Conservation (phyloP, 495 filamentous ascomycete species). For the Podospora appendiculata region DNA sequence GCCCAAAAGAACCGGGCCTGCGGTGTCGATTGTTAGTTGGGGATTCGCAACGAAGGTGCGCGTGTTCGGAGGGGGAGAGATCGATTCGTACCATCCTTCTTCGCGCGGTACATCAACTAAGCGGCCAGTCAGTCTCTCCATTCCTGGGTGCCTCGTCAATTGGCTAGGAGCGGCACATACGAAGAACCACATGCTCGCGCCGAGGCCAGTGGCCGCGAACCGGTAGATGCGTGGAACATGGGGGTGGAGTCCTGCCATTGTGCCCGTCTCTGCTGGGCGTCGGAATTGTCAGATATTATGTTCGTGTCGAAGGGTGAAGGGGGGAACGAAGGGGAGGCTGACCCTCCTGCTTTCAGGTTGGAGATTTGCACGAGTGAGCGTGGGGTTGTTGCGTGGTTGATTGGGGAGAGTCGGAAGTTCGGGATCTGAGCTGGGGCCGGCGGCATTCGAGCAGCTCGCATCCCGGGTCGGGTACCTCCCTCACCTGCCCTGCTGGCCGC, state of each 20-base stretch:
- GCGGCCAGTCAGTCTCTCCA: constrained; percentile 6
- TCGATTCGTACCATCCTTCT: constrained; percentile 63
- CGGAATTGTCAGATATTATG: neutral
- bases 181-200: constrained; percentile 99
- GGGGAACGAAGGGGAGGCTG: neutral
- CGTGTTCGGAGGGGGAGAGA: neutral
- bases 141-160: neutral
- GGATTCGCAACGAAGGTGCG: neutral
- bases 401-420: neutral
- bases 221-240: constrained; percentile 57
- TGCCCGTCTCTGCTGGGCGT: constrained; percentile 5
- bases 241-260: constrained; percentile 20
- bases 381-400: neutral
- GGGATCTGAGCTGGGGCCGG: neutral
- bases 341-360: neutral
- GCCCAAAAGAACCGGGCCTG: constrained; percentile 69
- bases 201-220: constrained; percentile 74
- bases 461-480: too few relatives aligned
- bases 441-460: neutral
- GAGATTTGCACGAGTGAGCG: neutral
- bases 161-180: constrained; percentile 45
- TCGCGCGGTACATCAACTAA: constrained; percentile 90
- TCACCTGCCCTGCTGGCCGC: too few relatives aligned
- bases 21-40: constrained; percentile 17
- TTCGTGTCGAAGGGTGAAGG: neutral